These are phyloP conservation scores for Fistulifera pelliculosa DNA, from an alignment of 108 stramenopile genomes.

Conservation along the genomic window DNA sequence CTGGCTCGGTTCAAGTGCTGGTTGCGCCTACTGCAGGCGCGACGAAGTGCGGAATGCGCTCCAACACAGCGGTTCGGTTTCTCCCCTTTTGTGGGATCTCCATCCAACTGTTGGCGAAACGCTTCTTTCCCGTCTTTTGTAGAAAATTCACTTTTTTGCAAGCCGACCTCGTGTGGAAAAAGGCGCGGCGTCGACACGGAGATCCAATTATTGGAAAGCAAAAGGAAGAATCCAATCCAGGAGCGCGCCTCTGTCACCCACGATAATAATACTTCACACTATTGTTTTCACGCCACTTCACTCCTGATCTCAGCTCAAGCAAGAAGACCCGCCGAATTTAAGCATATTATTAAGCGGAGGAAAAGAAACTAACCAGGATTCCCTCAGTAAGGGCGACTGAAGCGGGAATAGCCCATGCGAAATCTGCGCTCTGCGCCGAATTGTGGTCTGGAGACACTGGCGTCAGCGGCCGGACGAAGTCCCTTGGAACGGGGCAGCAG, in stretches of 20 bases:
- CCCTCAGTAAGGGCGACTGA: constrained; percentile 94
- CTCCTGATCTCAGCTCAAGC: constrained; percentile 72
- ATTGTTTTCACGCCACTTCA: not conserved
- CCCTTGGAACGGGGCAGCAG: constrained; percentile 83
- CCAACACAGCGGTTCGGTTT: not conserved
- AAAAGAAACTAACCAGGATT: constrained; percentile 96
- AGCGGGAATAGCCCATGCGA: constrained; percentile 88
- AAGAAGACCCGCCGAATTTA: constrained; percentile 95
- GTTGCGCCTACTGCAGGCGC: not conserved
- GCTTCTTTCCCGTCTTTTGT: constrained; percentile 13
- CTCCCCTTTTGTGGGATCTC: not conserved
- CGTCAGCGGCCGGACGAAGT: constrained; percentile 69
- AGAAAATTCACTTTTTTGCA: constrained; percentile 5
- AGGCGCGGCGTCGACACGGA: not conserved
- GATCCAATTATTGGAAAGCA: no score
- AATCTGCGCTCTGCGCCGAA: constrained; percentile 65
- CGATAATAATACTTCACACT: no score
- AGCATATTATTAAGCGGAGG: constrained; percentile 97
- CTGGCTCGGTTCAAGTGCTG: constrained; percentile 7
- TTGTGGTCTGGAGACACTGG: constrained; percentile 82
- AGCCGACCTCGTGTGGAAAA: not conserved
- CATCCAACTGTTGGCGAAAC: not conserved
- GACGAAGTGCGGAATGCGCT: not conserved
- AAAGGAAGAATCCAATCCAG: no score
- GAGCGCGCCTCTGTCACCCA: no score